phyloP scores from a whole-genome alignment of 768 basidiomycete genomes.

The Omphalotus guepiniiformis region DNA sequence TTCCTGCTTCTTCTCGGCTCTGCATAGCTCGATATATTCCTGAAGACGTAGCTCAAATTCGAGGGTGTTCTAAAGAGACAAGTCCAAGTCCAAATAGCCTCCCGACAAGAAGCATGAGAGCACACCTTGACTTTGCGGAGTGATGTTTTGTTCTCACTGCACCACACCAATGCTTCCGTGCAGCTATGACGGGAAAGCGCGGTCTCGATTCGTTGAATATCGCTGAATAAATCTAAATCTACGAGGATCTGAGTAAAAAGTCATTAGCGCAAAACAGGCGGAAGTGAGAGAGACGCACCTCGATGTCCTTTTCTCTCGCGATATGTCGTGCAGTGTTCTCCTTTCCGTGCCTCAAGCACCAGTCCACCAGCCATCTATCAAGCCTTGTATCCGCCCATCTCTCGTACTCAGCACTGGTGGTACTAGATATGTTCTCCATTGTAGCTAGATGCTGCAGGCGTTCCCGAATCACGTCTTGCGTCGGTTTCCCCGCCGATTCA shows the following conservation, averaged over 20 bases:
- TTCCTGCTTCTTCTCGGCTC: conserved; percentile 57
- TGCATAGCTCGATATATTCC: conserved; percentile 90
- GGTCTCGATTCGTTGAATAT: conserved; percentile 81
- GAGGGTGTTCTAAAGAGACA: conserved; percentile 68
- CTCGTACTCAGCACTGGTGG: conserved; percentile 54
- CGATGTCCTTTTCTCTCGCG: conserved; percentile 72
- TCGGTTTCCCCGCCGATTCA: conserved; percentile 47
- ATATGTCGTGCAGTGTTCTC: conserved; percentile 73
- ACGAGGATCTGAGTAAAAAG: conserved; percentile 60
- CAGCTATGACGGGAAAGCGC: conserved; percentile 75
- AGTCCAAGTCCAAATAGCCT: not conserved
- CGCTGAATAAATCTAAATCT: conserved; percentile 88
- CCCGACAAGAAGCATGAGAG: not conserved
- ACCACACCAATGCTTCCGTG: conserved; percentile 90
- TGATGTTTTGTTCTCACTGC: conserved; percentile 91
- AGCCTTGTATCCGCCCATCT: conserved; percentile 79
- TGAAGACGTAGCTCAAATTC: conserved; percentile 96
- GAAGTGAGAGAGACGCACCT: conserved; percentile 44
- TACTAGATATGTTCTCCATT: conserved; percentile 52
- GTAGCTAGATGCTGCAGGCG: conserved; percentile 67
- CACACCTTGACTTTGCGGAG: conserved; percentile 85
- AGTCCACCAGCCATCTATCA: conserved; percentile 91
- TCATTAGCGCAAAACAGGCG: conserved; percentile 15
- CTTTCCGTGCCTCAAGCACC: conserved; percentile 78
- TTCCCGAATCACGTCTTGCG: conserved; percentile 70